Evolutionary conservation across 805 yeast genomes (phyloP), one percentile per base, ranked within the genome.

Genomic region (Spathaspora arborariae): DNA sequence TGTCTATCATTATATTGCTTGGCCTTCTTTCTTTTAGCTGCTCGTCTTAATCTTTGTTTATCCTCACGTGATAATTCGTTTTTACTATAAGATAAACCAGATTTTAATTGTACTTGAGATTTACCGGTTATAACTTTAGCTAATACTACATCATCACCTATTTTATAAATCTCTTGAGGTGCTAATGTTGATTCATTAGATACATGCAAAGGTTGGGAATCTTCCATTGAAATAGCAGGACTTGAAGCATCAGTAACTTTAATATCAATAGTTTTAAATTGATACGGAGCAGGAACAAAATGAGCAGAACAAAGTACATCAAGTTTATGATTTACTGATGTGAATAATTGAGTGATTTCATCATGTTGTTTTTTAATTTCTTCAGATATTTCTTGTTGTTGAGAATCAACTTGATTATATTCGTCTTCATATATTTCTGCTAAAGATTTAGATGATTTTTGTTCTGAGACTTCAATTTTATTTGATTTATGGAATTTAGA

Each of bases 221-320:
- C 98, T 68, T 92, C 99, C 96, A 92, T 88, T 1, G 84, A 60
- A 42, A 94, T 84, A 1, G 96, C 78, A 16, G 46, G 49, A 4
- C 96, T 84, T 47, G 91, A 85, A 34, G 56, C 58, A 47, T 68
- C 74, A 27, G 59, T 62, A 34, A 90, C 88, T 62, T 85, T 88
- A 59, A 94, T 83, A 48, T 87, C 90, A 51, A 92, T 70, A 19
- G 84, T 69, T 56, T 88, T 85, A 54, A 58, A 62, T 63, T 87
- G 84, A 34, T 87, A 81, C 15, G 96, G 96, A 65, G 85, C 88
- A 44, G 99, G 99, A 50, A 90, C 79, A 70, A 85, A 94, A 63
- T 90, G 95, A 52, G 97, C 96, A n/a, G 97, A 90, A 43, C 95
- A 82, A 47, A 92, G 74, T 4, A 97, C 82, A 64, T 94, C 98